Conservation (phyloP, 2,329 filamentous ascomycete species). For the Coccinonectria pachysandricola region DNA sequence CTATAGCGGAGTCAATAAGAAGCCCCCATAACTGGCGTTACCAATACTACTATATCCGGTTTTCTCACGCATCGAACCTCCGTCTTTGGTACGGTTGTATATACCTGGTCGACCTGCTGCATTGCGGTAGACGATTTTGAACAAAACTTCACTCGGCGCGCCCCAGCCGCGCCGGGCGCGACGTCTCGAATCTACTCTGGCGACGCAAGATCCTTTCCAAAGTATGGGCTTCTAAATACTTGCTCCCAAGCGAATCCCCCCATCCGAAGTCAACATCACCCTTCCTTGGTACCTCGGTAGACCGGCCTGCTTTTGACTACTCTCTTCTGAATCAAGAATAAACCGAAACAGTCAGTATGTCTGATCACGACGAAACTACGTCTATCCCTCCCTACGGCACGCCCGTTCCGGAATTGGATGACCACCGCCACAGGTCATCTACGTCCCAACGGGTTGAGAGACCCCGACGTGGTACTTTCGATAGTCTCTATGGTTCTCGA, state of each 20-base stretch:
- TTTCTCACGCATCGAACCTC: too few species aligned
- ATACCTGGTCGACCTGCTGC: slow-evolving; percentile 14
- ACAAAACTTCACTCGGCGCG: slow-evolving; percentile 26
- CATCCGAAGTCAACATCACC: slow-evolving; percentile 9
- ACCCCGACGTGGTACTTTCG: slow-evolving; percentile 61
- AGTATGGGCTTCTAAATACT: slow-evolving; percentile 21
- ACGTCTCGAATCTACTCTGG: slow-evolving; percentile 14
- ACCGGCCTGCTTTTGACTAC: too few species aligned
- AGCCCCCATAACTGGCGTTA: slow-evolving; percentile 76
- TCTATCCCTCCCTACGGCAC: slow-evolving; percentile 58
- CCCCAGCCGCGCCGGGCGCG: slow-evolving; percentile 26
- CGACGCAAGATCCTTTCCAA: slow-evolving; percentile 13
- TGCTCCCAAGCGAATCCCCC: slow-evolving; percentile 23
- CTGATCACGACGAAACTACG: slow-evolving; percentile 50
- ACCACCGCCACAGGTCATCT: slow-evolving; percentile 63
- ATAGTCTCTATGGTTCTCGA: slow-evolving; percentile 52
- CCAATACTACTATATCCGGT: slow-evolving; percentile 5
- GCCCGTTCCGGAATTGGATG: slow-evolving; percentile 72
- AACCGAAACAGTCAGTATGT: slow-evolving; percentile 54
- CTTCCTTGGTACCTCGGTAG: slow-evolving; percentile 6
- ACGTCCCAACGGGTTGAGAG: slow-evolving; percentile 51
- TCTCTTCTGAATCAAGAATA: too few species aligned
- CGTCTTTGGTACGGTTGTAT: too few species aligned
- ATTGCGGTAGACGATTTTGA: slow-evolving; percentile 19
- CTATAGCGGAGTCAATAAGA: slow-evolving; percentile 92